Evolutionary conservation across 179 eudicot species (phyloP).

Genomic region (Corrigiola litoralis): DNA sequence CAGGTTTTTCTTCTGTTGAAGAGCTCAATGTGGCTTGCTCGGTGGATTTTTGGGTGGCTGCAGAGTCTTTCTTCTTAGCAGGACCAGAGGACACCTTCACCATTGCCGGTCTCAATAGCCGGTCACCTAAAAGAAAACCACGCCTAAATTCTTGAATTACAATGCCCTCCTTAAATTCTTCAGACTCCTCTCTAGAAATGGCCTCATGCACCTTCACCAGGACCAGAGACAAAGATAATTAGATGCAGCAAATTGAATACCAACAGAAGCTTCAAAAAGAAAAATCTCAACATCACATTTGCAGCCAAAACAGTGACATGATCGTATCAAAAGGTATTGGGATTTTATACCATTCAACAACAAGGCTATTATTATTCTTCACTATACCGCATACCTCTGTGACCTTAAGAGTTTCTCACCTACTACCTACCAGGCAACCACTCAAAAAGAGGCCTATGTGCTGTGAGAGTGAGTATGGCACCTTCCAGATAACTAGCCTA

Average conservation of each 20-base stretch:
- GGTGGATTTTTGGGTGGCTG: conserved; percentile 21
- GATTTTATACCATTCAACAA: no score
- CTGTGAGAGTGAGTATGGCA: no score
- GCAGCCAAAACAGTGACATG: background rate
- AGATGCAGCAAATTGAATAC: background rate
- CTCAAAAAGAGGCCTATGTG: no score
- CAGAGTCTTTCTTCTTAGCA: conserved; percentile 37
- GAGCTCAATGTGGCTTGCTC: conserved; percentile 19
- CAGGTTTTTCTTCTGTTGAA: conserved; percentile 26
- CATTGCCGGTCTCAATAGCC: conserved; percentile 79
- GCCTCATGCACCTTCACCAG: conserved; percentile 75
- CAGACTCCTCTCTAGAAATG: conserved; percentile 78
- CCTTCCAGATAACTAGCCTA: no score
- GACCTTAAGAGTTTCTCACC: no score
- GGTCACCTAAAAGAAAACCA: conserved; percentile 71
- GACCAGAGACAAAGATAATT: conserved; percentile 1
- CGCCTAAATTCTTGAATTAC: conserved; percentile 73
- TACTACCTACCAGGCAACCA: no score
- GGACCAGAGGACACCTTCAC: conserved; percentile 91
- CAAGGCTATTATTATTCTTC: no score
- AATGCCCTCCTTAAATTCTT: conserved; percentile 77
- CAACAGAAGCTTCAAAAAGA: background rate
- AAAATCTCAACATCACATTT: background rate
- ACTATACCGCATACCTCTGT: no score
- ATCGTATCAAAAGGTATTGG: no score